Base-by-base conservation (phyloP, 345 rosid species). In the Euclidium syriacum region DNA sequence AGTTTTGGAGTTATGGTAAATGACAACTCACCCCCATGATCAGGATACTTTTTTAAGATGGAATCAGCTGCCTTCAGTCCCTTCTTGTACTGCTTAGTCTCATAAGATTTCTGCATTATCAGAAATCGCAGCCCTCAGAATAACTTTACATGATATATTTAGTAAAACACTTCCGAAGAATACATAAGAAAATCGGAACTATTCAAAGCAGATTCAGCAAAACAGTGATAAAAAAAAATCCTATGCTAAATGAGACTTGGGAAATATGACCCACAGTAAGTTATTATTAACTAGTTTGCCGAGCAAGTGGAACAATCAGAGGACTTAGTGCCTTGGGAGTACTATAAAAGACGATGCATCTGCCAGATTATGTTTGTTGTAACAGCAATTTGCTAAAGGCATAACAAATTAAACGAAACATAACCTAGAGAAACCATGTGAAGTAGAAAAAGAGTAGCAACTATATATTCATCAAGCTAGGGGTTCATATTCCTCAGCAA, bases 11-110 rank as follows among this genome's bases (percentile, higher is more conserved):
- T 15, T 29, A 14, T 43, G 62, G 52, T 26, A 38, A 47, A 47
- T 52, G 23, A 43, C 23, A 62, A 70, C 65, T 60, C 78, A 95
- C 99, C 99, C 55, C 99, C 99, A 90, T 95, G 99, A 52, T 86
- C 86, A n/a, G 99, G 99, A 85, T 88, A 90, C 81, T 90, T 95
- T 74, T 85, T 90, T 75, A 90, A 71, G 46, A 95, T 95, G 47
- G 96, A 71, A 82, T 95, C 99, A 25, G 99, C 99, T n/a, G 99
- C 94, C 83, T 88, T 95, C 72, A 95, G 64, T 27, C 98, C 99
- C 79, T 88, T 95, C 85, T 95, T 95, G 73, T 95, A 95, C 77
- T 90, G 98, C 59, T 95, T 95, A 22, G 91, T 88, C 76, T 95
- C 99, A 75, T 90, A 95, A 29, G 99, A 95, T 90, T 90, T 95